Percentiles rank a stretch among this genome's conserved stretches.
These are phyloP conservation scores for Candida maltosa DNA, from an alignment of 805 yeast species.

Conservation along the genomic window DNA sequence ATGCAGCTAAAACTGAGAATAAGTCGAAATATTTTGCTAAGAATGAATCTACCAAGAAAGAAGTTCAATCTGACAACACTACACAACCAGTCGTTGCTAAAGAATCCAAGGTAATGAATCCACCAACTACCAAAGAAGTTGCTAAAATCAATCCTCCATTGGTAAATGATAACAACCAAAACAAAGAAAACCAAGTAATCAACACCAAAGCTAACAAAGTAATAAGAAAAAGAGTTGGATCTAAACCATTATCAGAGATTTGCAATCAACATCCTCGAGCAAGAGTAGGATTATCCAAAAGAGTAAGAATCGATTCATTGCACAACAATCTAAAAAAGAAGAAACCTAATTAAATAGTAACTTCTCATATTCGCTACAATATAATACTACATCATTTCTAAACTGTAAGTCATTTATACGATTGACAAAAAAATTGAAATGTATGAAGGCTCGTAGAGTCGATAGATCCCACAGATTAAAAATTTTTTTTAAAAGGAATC, in stretches of 20 bases:
- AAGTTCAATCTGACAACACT: not conserved
- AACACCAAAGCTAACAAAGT: not conserved
- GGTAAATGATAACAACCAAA: not conserved
- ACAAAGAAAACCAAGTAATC: not conserved
- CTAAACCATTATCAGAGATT: constrained; percentile 6
- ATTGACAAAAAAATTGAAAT: too few relatives aligned
- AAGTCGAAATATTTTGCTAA: not conserved
- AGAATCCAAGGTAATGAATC: not conserved
- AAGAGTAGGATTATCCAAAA: constrained; percentile 26
- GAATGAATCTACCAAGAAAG: not conserved
- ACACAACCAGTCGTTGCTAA: not conserved
- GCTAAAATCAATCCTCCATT: not conserved
- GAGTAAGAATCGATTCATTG: constrained; percentile 20
- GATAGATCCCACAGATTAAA: constrained; percentile 8
- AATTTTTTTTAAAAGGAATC: constrained; percentile 10
- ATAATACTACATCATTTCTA: not conserved
- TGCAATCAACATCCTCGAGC: constrained; percentile 3
- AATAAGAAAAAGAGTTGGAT: constrained; percentile 3
- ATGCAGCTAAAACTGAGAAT: not conserved
- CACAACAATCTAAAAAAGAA: constrained; percentile 14
- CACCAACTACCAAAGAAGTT: not conserved
- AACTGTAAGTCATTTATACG: not conserved
- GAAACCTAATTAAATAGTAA: not conserved
- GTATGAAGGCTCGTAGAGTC: constrained; percentile 14
- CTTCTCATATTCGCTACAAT: not conserved